Conservation (phyloP, 805 yeast species). For the Pichia nakasei region DNA sequence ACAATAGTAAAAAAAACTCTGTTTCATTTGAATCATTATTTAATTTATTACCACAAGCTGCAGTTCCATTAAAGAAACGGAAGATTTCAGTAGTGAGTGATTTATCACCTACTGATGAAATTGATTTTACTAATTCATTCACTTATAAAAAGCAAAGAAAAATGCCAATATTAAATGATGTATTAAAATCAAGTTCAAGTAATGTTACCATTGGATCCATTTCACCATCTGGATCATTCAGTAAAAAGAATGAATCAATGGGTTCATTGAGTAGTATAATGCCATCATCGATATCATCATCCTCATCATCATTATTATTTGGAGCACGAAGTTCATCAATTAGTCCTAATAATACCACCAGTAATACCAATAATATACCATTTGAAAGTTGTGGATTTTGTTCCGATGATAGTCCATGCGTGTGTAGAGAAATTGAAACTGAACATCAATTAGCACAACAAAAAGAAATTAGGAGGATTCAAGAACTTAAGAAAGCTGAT, state of each 20-base stretch:
- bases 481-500: slow-evolving; percentile 1
- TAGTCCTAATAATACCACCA: not conserved
- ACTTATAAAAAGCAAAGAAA: slow-evolving; percentile 20
- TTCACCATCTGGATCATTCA: not conserved
- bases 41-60: slow-evolving; percentile 51
- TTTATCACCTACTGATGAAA: slow-evolving; percentile 25
- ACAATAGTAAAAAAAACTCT: not conserved
- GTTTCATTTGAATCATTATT: slow-evolving; percentile 2
- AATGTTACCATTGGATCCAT: not conserved
- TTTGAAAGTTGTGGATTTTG: slow-evolving; percentile 87
- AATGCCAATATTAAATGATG: slow-evolving; percentile 11
- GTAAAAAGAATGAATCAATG: not conserved
- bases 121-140: slow-evolving; percentile 48
- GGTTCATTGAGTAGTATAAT: too few species aligned
- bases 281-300: too few species aligned
- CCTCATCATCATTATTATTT: not conserved
- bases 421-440: slow-evolving; percentile 68
- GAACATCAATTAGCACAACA: slow-evolving; percentile 20
- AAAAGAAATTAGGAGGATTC: not conserved
- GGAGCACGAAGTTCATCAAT: too few species aligned
- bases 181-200: not conserved
- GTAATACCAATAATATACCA: slow-evolving; percentile 16
- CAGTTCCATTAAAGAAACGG: slow-evolving; percentile 47
- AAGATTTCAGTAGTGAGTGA: too few species aligned
- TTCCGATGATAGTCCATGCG: slow-evolving; percentile 84